Conservation (phyloP, 1,284 basidiomycete genomes). For the Puccinia novopanici region DNA sequence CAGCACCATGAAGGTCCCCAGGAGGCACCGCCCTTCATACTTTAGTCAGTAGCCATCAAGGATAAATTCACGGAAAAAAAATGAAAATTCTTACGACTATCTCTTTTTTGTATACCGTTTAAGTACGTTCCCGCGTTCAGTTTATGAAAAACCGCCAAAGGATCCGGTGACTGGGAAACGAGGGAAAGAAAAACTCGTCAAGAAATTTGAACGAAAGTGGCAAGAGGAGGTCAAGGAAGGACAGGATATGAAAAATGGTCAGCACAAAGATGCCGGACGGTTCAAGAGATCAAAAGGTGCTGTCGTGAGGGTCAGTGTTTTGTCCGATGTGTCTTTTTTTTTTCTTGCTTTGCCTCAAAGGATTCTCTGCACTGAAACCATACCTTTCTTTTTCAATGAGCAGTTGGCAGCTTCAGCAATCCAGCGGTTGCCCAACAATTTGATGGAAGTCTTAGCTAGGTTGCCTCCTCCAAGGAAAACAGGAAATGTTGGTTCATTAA, state of each 20-base stretch:
- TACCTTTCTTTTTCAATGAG: background rate
- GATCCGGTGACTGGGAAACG: constrained; percentile 31
- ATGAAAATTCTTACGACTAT: background rate
- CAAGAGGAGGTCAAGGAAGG: constrained; percentile 47
- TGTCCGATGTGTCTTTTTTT: background rate
- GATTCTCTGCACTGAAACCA: background rate
- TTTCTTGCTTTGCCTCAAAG: background rate
- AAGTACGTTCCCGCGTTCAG: constrained; percentile 43
- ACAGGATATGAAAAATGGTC: constrained; percentile 29
- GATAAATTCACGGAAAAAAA: background rate
- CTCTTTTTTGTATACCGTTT: background rate
- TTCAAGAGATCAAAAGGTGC: constrained; percentile 38
- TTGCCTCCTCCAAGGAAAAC: constrained; percentile 28
- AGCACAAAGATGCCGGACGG: constrained; percentile 11
- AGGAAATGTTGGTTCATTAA: constrained; percentile 9
- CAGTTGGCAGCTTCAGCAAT: constrained; percentile 31
- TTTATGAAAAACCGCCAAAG: constrained; percentile 29
- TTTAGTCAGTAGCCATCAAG: constrained; percentile 18
- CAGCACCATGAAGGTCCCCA: background rate
- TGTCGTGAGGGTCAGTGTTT: constrained; percentile 10
- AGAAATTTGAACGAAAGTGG: constrained; percentile 42
- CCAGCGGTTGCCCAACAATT: constrained; percentile 30
- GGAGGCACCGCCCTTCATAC: background rate
- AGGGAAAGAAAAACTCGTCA: constrained; percentile 36
- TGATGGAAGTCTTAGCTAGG: constrained; percentile 32